Base-by-base conservation (phyloP, 1,284 basidiomycete genomes). In the Naganishia liquefaciens region DNA sequence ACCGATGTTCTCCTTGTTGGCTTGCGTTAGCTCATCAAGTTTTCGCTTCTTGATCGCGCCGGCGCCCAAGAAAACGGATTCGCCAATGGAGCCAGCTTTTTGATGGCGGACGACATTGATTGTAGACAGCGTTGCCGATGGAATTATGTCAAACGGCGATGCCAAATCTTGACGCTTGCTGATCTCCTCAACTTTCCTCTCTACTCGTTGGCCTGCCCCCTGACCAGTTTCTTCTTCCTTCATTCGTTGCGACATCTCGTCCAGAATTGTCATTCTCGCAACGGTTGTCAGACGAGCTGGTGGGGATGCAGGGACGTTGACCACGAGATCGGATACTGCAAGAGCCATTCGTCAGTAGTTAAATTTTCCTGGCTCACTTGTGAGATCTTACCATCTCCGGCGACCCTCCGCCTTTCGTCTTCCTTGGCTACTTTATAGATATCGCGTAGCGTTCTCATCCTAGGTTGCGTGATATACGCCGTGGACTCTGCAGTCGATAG, bases 391-490 rank as follows among this genome's bases (percentile, higher is more conserved):
- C 68, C 68, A 49, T 67, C 66, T 30, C 63, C 68, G 13, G 68
- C 58, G 28, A 69, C 62, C 49, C 65, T 47, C 47, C 30, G 62
- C 17, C 70, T 66, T 70, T 80, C 77, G 62, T 79, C 79, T 61
- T 80, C 77, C 69, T 71, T 76, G 39, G 80, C 82, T n/a, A 82
- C 78, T 49, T 78, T 73, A 72, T 82, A 83, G 25, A 84, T 77
- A 67, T 83, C 81, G 53, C 79, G 77, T 5, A 83, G 70, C 64
- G 81, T 76, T 25, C 73, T 74, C 54, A 81, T 76, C 65, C 80
- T 80, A 40, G 80, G 78, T 3, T 76, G 75, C 28, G 79, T 78
- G 64, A 83, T 82, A 64, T 75, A 76, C 10, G 80, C 80, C 17
- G 75, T 76, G 25, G 80, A 76, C 62, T 81, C 80, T n/a, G 49